phyloP scores from a whole-genome alignment of 495 filamentous ascomycete genomes.

The Cairneyella variabilis region DNA sequence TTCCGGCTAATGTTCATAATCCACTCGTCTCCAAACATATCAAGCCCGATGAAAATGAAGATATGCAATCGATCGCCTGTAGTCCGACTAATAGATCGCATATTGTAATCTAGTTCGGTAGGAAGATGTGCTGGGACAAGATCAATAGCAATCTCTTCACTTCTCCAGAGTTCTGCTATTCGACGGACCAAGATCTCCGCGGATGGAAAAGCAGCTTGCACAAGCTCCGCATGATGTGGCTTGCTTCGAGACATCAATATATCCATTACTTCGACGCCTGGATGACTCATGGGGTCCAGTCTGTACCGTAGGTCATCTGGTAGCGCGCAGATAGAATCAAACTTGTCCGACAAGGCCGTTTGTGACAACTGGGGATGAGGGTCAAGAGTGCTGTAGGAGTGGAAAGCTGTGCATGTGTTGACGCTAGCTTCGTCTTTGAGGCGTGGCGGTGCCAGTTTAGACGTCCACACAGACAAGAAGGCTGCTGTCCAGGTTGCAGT shows the following conservation, averaged over 20 bases:
- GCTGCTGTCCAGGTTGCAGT: slow-evolving; percentile 50
- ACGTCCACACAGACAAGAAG: slow-evolving; percentile 37
- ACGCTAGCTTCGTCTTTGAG: no score
- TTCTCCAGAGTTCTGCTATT: not conserved
- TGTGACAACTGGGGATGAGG: not conserved
- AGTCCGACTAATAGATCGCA: slow-evolving; percentile 5
- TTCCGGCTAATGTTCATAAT: slow-evolving; percentile 3
- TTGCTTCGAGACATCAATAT: not conserved
- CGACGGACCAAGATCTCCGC: not conserved
- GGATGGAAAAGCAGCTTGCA: not conserved
- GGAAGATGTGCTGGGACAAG: not conserved
- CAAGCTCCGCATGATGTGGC: not conserved
- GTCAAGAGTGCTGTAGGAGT: not conserved
- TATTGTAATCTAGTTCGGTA: not conserved
- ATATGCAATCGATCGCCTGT: not conserved
- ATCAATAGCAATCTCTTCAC: not conserved
- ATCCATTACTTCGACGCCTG: slow-evolving; percentile 43
- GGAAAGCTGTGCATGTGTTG: no score
- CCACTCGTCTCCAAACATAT: slow-evolving; percentile 2
- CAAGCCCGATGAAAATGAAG: slow-evolving; percentile 5
- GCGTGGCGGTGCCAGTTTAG: not conserved
- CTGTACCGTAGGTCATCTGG: not conserved
- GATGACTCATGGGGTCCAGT: slow-evolving; percentile 32
- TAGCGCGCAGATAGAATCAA: slow-evolving; percentile 22
- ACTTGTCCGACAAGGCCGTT: slow-evolving; percentile 12